These are phyloP conservation scores for Polytrichum commune DNA, from an alignment of 225 moss, liverwort and hornwort genomes.

Conservation along the genomic window DNA sequence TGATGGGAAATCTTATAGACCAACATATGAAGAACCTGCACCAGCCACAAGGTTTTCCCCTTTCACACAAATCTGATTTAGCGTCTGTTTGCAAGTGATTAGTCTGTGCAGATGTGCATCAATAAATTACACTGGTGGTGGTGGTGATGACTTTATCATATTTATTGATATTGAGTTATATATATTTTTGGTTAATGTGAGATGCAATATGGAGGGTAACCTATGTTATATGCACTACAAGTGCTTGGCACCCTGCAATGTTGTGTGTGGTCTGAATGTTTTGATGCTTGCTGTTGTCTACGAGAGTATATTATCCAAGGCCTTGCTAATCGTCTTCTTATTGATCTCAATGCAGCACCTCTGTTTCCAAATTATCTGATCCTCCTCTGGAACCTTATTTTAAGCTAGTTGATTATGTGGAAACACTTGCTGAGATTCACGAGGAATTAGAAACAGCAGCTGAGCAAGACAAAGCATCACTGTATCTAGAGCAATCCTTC, in stretches of 20 bases:
- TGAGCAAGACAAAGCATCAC: conserved; percentile 67
- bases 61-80: neutral
- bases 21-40: conserved; percentile 47
- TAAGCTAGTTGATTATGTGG: conserved; percentile 95
- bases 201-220: no score
- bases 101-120: neutral
- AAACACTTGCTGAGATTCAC: conserved; percentile 87
- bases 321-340: neutral
- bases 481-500: conserved; percentile 88
- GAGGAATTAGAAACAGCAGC: conserved; percentile 89
- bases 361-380: conserved; percentile 84
- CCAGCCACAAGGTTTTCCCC: conserved; percentile 41
- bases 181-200: no score
- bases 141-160: neutral
- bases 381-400: conserved; percentile 77
- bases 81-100: neutral
- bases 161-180: no score
- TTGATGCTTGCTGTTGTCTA: neutral
- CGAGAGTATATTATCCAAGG: no score
- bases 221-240: no score
- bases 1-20: conserved; percentile 30
- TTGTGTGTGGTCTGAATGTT: neutral
- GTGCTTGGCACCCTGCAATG: neutral
- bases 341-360: conserved; percentile 53
- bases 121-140: neutral